Evolutionary conservation across 106 monocot species (phyloP).

Genomic region (Dendrobium officinale): DNA sequence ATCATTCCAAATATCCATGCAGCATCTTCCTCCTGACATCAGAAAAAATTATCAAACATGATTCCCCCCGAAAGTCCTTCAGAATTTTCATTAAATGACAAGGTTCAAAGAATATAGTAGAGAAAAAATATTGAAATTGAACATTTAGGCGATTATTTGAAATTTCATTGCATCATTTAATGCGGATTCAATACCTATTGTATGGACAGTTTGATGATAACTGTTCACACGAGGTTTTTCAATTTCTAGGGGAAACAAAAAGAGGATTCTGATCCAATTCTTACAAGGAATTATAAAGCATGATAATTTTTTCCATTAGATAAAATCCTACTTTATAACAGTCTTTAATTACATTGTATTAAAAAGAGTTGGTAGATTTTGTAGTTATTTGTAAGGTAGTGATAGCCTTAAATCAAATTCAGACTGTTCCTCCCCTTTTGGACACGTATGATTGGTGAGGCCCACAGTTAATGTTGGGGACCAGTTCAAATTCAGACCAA

Average conservation of each 20-base stretch:
- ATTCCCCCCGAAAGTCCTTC: not conserved
- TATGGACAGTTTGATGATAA: not conserved
- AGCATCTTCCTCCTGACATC: slow-evolving; percentile 74
- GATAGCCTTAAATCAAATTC: no score
- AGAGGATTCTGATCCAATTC: not conserved
- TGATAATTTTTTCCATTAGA: not conserved
- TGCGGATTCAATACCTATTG: not conserved
- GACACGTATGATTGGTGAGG: no score
- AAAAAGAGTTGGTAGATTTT: not conserved
- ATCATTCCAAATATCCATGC: slow-evolving; percentile 58
- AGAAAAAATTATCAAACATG: not conserved
- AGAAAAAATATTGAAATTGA: not conserved
- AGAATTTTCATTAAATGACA: not conserved
- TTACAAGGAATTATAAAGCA: not conserved
- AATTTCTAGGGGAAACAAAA: not conserved
- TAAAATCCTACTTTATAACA: not conserved
- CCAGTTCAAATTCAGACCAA: no score
- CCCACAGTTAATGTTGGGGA: no score
- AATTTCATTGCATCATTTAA: not conserved
- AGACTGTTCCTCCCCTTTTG: no score
- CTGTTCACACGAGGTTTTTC: not conserved
- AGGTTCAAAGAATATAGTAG: not conserved
- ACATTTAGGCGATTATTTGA: not conserved
- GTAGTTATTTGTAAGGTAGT: not conserved
- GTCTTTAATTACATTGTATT: not conserved